Base-by-base conservation (phyloP, 192 early-diverging fungal species). In the Coemansia pectinata region DNA sequence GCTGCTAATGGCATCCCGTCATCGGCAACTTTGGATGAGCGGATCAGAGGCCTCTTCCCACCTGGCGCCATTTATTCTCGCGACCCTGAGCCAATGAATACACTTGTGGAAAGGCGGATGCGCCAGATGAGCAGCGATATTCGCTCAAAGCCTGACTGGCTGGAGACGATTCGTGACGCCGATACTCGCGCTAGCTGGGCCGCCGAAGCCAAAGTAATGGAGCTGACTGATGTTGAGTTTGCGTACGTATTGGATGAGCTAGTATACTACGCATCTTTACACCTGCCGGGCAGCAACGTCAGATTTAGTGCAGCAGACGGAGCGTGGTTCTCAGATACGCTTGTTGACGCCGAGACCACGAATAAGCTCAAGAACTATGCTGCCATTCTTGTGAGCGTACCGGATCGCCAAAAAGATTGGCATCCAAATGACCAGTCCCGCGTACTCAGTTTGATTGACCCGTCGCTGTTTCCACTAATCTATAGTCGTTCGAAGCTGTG, bases 371-470 rank as follows among this genome's bases (percentile, higher is more conserved):
- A 33, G 42, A 5, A 10, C 14, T 48, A 45, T 17, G 27, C 62
- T 1, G 23, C 25, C 2, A n/a, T 47, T 23, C 27, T 48, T 38
- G 40, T 21, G 12, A 17, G 33, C 33, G n/a, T 34, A 3, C 33
- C 57, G 36, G 8, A 8, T 15, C 15, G 25, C 57, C 57, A 59
- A 6, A 59, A 59, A 17, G 33, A 59, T 65, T 73, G 86, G 17
- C 83, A 84, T 84, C 83, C 88, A 71, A 79, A 77, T 3, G 73
- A 77, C 12, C 60, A 71, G 50, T 64, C 84, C 31, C 80, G 77
- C 65, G 83, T 87, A 10, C 75, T 85, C 19, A 79, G 85, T 33
- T 73, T 87, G 5, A 73, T 87, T 8, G 77, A 87, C 55, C 86
- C 80, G 31, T 86, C 85, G 48, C 74, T 87, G 9, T 86, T 63